These are phyloP conservation scores for Tilletia horrida DNA, from an alignment of 1,284 basidiomycete species.

Conservation along the genomic window DNA sequence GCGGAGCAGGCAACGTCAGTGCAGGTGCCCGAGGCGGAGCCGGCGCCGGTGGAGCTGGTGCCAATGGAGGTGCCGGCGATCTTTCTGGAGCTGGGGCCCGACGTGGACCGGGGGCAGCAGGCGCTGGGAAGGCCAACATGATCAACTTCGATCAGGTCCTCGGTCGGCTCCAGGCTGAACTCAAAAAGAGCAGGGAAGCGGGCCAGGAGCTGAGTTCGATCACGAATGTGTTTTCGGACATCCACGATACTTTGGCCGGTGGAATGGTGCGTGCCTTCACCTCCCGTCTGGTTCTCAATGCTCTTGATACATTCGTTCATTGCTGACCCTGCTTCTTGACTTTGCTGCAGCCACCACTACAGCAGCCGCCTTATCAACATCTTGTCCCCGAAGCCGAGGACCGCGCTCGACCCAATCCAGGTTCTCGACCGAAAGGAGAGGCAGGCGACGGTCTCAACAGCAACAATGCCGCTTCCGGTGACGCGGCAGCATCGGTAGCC, in stretches of 20 bases:
- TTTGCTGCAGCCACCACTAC: constrained; percentile 54
- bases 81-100: constrained; percentile 46
- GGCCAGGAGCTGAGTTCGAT: constrained; percentile 81
- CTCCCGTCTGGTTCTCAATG: neutral
- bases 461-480: neutral
- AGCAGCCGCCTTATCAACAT: constrained; percentile 49
- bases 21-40: constrained; percentile 23
- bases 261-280: constrained; percentile 49
- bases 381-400: constrained; percentile 29
- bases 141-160: constrained; percentile 79
- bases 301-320: neutral
- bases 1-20: neutral
- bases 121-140: constrained; percentile 56
- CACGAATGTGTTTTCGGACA: constrained; percentile 78
- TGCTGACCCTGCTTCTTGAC: constrained; percentile 55
- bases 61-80: constrained; percentile 27
- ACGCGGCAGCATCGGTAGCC: constrained; percentile 22
- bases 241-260: constrained; percentile 86
- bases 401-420: constrained; percentile 22
- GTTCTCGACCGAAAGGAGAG: neutral
- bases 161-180: constrained; percentile 74
- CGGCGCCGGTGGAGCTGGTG: constrained; percentile 2
- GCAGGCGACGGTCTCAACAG: neutral
- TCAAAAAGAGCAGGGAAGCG: constrained; percentile 89
- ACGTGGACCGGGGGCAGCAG: constrained; percentile 40